These are phyloP conservation scores for Hordeum marinum DNA, from an alignment of 176 grass and related monocot genomes.

Conservation along the genomic window DNA sequence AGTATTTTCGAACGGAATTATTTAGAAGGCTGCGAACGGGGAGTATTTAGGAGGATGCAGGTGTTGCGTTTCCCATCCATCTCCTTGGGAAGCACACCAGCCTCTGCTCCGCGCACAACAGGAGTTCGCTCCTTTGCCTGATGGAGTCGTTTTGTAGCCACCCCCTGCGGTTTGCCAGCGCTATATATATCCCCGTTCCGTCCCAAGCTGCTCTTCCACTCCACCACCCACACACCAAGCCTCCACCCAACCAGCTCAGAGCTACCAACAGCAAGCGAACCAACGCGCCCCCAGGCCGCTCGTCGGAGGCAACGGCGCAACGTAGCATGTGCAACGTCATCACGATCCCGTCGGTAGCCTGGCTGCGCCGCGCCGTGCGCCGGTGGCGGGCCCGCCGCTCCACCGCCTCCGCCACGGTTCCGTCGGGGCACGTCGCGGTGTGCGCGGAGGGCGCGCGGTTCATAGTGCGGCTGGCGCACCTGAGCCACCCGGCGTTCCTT, in stretches of 20 bases:
- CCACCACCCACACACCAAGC: background rate
- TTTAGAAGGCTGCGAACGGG: no score
- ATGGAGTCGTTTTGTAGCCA: no score
- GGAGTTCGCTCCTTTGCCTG: no score
- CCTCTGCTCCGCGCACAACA: no score
- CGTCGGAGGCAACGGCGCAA: no score
- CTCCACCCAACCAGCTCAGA: background rate
- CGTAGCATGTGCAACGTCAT: no score
- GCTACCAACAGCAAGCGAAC: background rate
- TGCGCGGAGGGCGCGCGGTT: conserved; percentile 24
- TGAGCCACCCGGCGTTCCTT: conserved; percentile 37
- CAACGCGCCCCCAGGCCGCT: background rate
- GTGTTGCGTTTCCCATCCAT: no score
- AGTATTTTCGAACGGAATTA: no score
- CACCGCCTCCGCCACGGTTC: background rate
- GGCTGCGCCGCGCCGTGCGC: no score
- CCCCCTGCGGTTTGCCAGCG: background rate
- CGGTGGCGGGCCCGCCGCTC: background rate
- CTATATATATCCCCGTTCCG: background rate
- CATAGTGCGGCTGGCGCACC: conserved; percentile 38
- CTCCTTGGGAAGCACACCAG: no score
- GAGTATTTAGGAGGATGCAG: no score
- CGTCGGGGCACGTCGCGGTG: conserved; percentile 39
- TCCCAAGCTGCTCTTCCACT: background rate
- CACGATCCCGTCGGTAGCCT: no score